Evolutionary conservation across 306 rosid genomes (phyloP).

Genomic region (Quercus cerris): DNA sequence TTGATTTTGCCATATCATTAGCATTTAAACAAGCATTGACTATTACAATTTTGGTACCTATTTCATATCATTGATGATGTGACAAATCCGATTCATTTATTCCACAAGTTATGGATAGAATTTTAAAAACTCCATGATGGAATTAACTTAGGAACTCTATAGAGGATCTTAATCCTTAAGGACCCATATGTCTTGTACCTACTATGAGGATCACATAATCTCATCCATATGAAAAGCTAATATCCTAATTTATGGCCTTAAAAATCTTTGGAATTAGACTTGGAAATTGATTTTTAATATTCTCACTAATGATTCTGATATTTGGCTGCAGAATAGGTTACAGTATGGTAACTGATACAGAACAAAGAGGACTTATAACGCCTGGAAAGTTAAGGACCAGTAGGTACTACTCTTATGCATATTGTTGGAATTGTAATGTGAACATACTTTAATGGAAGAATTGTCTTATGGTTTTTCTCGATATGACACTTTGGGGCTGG

Average conservation of each 20-base stretch:
- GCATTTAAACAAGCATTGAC: no score
- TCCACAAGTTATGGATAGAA: no score
- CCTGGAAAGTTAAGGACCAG: constrained; percentile 75
- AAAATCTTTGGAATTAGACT: background rate
- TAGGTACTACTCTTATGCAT: constrained; percentile 9
- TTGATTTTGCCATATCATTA: no score
- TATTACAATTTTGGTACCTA: no score
- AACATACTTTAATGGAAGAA: background rate
- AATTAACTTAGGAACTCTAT: no score
- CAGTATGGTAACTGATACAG: constrained; percentile 93
- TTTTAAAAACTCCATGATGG: no score
- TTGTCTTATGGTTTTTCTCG: background rate
- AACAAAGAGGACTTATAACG: constrained; percentile 74
- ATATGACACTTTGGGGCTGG: background rate
- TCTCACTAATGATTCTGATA: constrained; percentile 3
- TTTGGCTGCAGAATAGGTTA: constrained; percentile 76
- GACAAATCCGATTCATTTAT: no score
- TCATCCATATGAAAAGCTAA: constrained; percentile 11
- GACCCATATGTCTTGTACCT: background rate
- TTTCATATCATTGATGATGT: no score
- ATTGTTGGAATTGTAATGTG: constrained; percentile 11
- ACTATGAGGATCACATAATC: background rate
- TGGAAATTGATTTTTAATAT: background rate
- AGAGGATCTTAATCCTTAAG: no score
- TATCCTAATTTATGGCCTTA: background rate